Evolutionary conservation across 2,329 filamentous ascomycete species (phyloP).

Genomic region (Sphaceloma murrayae): DNA sequence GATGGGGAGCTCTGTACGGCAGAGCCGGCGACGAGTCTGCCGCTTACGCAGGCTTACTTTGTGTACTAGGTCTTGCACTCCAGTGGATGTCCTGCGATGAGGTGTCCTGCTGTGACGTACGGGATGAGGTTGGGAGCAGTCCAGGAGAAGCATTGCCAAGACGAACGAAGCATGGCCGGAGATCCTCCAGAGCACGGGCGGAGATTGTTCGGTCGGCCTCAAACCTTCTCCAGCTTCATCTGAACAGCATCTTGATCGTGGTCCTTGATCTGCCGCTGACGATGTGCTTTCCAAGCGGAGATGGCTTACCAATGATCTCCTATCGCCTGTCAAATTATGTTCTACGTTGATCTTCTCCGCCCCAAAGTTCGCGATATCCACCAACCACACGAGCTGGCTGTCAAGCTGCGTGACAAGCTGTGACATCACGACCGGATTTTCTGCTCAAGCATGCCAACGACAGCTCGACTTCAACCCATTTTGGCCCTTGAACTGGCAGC

Average conservation of each 20-base stretch:
- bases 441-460: background rate
- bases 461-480: background rate
- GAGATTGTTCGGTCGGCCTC: background rate
- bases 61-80: slow-evolving; percentile 64
- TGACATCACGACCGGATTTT: slow-evolving; percentile 14
- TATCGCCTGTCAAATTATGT: background rate
- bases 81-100: too few relatives aligned
- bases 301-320: slow-evolving; percentile 8
- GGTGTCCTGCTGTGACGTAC: too few relatives aligned
- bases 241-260: background rate
- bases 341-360: too few relatives aligned
- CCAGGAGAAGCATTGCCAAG: too few relatives aligned
- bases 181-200: too few relatives aligned
- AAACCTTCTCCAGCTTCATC: slow-evolving; percentile 12
- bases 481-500: background rate
- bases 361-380: too few relatives aligned
- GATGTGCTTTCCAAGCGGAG: background rate
- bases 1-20: slow-evolving; percentile 66
- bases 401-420: slow-evolving; percentile 6
- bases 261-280: background rate
- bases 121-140: too few relatives aligned
- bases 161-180: too few relatives aligned
- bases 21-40: slow-evolving; percentile 60
- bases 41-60: slow-evolving; percentile 67
- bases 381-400: background rate